Conservation (phyloP, 1,284 basidiomycete species). For the Rhodotorula sp. region DNA sequence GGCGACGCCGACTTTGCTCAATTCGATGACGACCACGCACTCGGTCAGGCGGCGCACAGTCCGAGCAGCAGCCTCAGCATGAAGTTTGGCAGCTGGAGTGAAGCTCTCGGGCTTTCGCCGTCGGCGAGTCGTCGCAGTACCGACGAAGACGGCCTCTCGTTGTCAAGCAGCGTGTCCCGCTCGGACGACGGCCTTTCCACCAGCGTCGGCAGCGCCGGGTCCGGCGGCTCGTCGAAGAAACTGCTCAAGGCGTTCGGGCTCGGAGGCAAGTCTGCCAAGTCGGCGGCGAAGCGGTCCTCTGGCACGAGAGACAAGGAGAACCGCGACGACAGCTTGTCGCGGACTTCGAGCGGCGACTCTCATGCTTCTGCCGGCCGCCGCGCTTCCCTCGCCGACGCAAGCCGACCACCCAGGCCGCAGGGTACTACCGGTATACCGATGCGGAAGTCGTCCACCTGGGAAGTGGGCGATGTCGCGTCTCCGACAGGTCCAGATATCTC, state of each 20-base stretch:
- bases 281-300: not conserved
- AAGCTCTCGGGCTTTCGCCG: conserved; percentile 9
- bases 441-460: conserved; percentile 38
- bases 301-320: not conserved
- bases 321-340: conserved; percentile 19
- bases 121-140: conserved; percentile 4
- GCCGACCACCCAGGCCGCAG: not conserved
- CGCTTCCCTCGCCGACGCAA: not conserved
- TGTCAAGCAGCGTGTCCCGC: conserved; percentile 3
- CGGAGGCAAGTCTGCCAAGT: conserved; percentile 10
- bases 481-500: not conserved
- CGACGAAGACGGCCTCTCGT: conserved; percentile 20
- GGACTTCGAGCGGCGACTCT: conserved; percentile 24
- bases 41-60: not conserved
- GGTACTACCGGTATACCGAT: conserved; percentile 37
- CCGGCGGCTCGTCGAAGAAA: conserved; percentile 23
- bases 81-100: conserved; percentile 31
- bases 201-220: conserved; percentile 2
- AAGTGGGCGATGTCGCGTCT: conserved; percentile 17
- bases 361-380: not conserved
- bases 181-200: not conserved
- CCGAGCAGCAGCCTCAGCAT: not conserved
- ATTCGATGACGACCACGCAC: conserved; percentile 11
- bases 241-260: conserved; percentile 36
- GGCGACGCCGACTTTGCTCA: conserved; percentile 1